Percentiles rank a stretch among this genome's conserved stretches.
These are phyloP conservation scores for Letharia lupina DNA, from an alignment of 495 filamentous ascomycete genomes.

Conservation along the genomic window DNA sequence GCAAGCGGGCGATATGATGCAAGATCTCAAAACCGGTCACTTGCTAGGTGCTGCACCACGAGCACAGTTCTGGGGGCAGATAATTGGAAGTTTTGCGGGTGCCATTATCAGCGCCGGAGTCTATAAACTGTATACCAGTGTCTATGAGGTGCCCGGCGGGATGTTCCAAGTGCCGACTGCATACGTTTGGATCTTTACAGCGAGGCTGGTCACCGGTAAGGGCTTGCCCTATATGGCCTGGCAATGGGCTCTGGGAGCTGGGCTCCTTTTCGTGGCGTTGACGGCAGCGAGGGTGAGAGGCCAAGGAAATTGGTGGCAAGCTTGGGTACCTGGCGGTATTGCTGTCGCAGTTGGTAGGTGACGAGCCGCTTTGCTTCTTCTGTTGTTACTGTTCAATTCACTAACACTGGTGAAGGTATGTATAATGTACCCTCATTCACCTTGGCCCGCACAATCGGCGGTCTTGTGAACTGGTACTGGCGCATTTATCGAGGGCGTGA, in stretches of 20 bases:
- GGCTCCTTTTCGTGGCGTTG: constrained; percentile 55
- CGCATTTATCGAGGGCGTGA: constrained; percentile 39
- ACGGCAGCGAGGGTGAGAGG: constrained; percentile 60
- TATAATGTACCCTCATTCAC: constrained; percentile 97
- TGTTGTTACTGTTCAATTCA: neutral
- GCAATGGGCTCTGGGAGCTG: constrained; percentile 66
- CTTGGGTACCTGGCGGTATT: constrained; percentile 80
- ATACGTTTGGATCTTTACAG: constrained; percentile 96
- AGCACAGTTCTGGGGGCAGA: constrained; percentile 93
- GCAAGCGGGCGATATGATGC: constrained; percentile 96
- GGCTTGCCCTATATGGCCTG: constrained; percentile 76
- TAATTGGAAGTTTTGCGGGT: constrained; percentile 83
- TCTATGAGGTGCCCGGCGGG: constrained; percentile 79
- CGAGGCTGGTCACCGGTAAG: constrained; percentile 84
- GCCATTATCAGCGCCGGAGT: constrained; percentile 80
- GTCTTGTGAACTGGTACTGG: constrained; percentile 81
- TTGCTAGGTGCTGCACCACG: constrained; percentile 83
- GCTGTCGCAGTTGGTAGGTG: constrained; percentile 76
- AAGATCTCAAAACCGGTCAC: constrained; percentile 96
- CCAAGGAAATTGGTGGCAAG: constrained; percentile 29
- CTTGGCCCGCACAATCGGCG: constrained; percentile 78
- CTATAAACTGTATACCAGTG: constrained; percentile 83
- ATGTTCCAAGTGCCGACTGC: constrained; percentile 91
- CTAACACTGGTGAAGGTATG: constrained; percentile 55
- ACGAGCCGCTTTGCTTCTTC: neutral